Evolutionary conservation across 805 yeast genomes (phyloP).

Genomic region (Wickerhamiella cacticola): DNA sequence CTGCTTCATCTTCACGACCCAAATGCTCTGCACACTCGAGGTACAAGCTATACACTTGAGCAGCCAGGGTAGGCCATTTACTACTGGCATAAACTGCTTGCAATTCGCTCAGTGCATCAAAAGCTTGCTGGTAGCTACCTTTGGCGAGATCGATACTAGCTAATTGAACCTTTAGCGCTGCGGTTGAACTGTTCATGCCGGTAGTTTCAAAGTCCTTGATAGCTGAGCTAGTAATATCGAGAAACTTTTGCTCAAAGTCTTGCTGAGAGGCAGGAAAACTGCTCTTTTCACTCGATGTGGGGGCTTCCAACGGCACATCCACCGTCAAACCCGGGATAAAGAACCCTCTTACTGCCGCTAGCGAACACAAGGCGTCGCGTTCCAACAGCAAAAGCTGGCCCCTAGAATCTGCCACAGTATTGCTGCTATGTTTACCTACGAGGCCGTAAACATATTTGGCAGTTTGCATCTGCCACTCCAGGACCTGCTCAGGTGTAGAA

Average conservation of each 20-base stretch:
- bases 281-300: slow-evolving; percentile 3
- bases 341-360: slow-evolving; percentile 26
- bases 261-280: slow-evolving; percentile 24
- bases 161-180: slow-evolving; percentile 63
- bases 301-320: slow-evolving; percentile 20
- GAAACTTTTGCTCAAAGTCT: slow-evolving; percentile 34
- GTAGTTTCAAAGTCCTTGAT: slow-evolving; percentile 42
- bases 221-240: slow-evolving; percentile 44
- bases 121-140: slow-evolving; percentile 47
- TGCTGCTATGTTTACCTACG: not conserved
- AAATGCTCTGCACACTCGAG: slow-evolving; percentile 45
- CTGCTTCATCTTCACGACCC: slow-evolving; percentile 20
- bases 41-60: slow-evolving; percentile 51
- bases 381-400: slow-evolving; percentile 31
- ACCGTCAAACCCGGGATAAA: slow-evolving; percentile 24
- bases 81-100: slow-evolving; percentile 53
- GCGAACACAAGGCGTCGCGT: slow-evolving; percentile 30
- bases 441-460: slow-evolving; percentile 10
- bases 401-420: slow-evolving; percentile 30
- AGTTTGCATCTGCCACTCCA: slow-evolving; percentile 12
- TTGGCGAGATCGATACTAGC: slow-evolving; percentile 56
- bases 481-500: not conserved
- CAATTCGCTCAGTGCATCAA: slow-evolving; percentile 51
- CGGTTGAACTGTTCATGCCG: slow-evolving; percentile 51
- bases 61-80: slow-evolving; percentile 68